These are phyloP conservation scores for Lodderomyces orthopsilosis DNA, from an alignment of 1,139 yeast genomes.

Conservation along the genomic window DNA sequence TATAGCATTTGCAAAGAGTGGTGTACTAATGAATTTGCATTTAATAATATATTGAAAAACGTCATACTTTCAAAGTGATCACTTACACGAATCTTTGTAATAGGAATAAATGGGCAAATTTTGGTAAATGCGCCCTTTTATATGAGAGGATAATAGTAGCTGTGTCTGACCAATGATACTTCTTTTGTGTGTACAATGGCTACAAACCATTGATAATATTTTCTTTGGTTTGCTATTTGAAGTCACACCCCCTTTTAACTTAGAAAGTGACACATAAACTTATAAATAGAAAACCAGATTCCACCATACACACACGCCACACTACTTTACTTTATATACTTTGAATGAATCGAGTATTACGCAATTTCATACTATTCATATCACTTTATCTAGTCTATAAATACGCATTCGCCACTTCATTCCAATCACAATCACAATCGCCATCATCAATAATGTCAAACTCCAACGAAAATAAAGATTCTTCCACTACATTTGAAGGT, in stretches of 20 bases:
- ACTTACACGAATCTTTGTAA: too few species aligned
- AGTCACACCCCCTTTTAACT: not conserved
- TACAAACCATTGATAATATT: not conserved
- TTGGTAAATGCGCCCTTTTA: too few species aligned
- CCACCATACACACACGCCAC: not conserved
- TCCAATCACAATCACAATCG: not conserved
- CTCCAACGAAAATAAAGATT: conserved; percentile 9
- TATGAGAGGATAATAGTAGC: too few species aligned
- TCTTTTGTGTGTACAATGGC: too few species aligned
- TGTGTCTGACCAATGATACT: too few species aligned
- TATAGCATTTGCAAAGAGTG: not conserved
- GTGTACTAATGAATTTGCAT: not conserved
- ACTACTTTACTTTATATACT: not conserved
- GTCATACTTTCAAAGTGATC: too few species aligned
- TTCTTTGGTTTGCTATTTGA: not conserved
- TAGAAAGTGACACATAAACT: not conserved
- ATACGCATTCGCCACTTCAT: conserved; percentile 6
- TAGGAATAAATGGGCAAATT: not conserved
- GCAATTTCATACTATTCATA: conserved; percentile 10
- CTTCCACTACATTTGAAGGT: conserved; percentile 15
- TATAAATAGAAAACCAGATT: not conserved
- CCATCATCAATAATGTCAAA: conserved; percentile 7
- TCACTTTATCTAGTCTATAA: conserved; percentile 10
- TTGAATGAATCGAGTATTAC: conserved; percentile 13
- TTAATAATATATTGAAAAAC: too few species aligned